Evolutionary conservation across 2,329 filamentous ascomycete species (phyloP).

Genomic region (Cytospora mali): DNA sequence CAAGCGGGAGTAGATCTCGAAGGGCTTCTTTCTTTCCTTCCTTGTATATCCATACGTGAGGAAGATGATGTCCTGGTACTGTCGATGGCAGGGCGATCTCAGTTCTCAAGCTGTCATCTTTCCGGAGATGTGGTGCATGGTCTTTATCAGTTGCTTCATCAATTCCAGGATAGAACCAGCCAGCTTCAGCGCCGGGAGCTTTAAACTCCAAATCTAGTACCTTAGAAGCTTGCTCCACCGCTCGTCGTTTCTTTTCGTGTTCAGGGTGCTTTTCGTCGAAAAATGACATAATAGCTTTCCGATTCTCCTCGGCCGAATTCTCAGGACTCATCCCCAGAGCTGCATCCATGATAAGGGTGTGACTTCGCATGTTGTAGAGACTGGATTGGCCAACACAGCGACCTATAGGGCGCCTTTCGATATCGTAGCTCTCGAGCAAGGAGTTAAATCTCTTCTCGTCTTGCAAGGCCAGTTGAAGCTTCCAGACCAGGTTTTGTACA

Average conservation of each 20-base stretch:
- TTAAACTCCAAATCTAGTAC: conserved; percentile 39
- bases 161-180: conserved; percentile 38
- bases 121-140: conserved; percentile 1
- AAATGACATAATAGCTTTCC: conserved; percentile 31
- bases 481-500: conserved; percentile 43
- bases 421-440: conserved; percentile 38
- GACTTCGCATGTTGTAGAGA: conserved; percentile 36
- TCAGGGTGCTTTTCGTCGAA: conserved; percentile 33
- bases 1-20: conserved; percentile 7
- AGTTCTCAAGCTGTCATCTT: conserved; percentile 6
- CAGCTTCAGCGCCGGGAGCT: conserved; percentile 38
- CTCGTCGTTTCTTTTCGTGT: conserved; percentile 30
- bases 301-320: conserved; percentile 33
- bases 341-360: conserved; percentile 36
- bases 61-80: conserved; percentile 17
- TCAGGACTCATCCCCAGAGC: conserved; percentile 36
- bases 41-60: conserved; percentile 14
- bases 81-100: conserved; percentile 3
- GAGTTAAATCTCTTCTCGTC: conserved; percentile 29
- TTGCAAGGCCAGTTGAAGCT: conserved; percentile 37
- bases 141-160: conserved; percentile 11
- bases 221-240: conserved; percentile 34
- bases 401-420: conserved; percentile 40
- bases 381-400: conserved; percentile 34
- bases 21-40: neutral